Base-by-base conservation (phyloP, 257 asterid species). In the Ophiorrhiza pumila region DNA sequence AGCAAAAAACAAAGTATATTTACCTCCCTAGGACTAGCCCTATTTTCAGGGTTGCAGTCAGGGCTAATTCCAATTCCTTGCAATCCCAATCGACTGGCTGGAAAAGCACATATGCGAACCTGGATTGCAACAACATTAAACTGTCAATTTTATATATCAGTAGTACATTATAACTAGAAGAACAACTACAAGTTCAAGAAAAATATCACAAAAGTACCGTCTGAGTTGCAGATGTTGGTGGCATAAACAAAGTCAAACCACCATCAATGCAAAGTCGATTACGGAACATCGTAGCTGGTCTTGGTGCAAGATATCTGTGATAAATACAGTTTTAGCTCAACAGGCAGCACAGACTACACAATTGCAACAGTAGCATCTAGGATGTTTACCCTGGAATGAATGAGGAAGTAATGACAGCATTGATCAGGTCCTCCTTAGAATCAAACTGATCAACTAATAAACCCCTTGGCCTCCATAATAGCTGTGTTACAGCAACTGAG, bases 81-180 rank as follows among this genome's bases (percentile, higher is more conserved):
- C 77, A 91, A 69, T 53, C 97, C 92, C 83, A 94, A 70, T 27
- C 80, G 87, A 66, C 90, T 77, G 0, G 90, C 90, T 42, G 99
- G 99, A 80, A 94, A 94, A 69, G 98, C 98, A 86, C 99, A 94
- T 42, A 94, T 84, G 34, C 97, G 91, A 37, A 94, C 84, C 99
- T 94, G 88, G 57, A 55, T 63, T 74, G 31, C 32, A 39, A 47
- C 34, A 67, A 60, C 50, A 31, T 61, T 58, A 32, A 43, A 47
- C 55, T 47, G 71, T 23, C 8, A 68, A 15, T 32, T 68, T 31
- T n/a, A 2, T 13, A 29, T 2, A 31, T 14, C 18, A 25, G 52
- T 46, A n/a, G 62, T 41, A 61, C 58, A 57, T 46, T 31, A 57
- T 64, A 45, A 41, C 58, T 52, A 34, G 65, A 65, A 77, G 62